Evolutionary conservation across 129 eudicot species (phyloP), one percentile per base, ranked within the genome.

Genomic region (Deinandra increscens): DNA sequence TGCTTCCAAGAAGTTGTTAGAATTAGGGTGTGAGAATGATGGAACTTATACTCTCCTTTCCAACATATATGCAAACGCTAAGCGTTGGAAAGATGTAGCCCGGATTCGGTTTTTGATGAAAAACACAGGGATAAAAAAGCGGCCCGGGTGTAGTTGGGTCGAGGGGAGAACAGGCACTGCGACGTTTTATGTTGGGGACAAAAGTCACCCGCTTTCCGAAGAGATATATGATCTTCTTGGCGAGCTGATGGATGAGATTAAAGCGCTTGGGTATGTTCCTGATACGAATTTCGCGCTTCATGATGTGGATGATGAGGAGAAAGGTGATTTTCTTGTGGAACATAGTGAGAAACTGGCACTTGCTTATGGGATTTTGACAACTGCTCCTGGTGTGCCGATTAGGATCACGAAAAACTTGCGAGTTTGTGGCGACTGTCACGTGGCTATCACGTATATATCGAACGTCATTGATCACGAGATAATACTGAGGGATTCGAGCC

Each of bases 91-190:
- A 80, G 97, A 91, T 61, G 97, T 88, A 11, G 89, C 88, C 0
- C 78, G 63, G 60, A 53, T 88, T 17, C 78, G 97, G 72, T 59
- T 66, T 64, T 51, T 76, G 74, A 91, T 91, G 97, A 91, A 85
- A 80, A 62, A 73, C 62, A 53, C 96, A 0, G 90, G 93, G 60
- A 84, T 91, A 39, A 79, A n/a, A 81, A 91, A 91, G 77, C 78
- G 87, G 33, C 90, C 97, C 6, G 97, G 97, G 10, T 88, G 97
- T 64, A 91, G 97, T 78, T 91, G 97, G 95, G 85, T 91, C 44
- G 92, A 91, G 73, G 97, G 96, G 6, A 87, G 83, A 79, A 85
- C 79, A 18, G 88, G 86, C 42, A 78, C 88, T 2, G 79, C 77
- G 13, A 70, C 84, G 7, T 91, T 91, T 63, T 88, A 67, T 61